Base-by-base conservation (phyloP, 208 protist genomes). In the Leptomonas seymouri region DNA sequence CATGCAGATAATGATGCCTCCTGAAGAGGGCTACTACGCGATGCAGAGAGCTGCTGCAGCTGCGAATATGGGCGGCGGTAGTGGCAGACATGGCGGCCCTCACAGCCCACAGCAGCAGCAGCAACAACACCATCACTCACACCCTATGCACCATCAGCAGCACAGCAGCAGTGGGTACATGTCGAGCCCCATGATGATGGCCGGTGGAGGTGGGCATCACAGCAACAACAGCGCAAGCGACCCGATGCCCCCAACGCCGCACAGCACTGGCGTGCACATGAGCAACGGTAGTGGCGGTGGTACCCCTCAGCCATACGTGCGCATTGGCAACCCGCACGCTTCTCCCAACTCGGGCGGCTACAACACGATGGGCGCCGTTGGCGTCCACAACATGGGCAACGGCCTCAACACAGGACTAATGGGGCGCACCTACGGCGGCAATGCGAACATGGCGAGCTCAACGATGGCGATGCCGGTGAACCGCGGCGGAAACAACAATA, bases 11-110 rank as follows among this genome's bases (percentile, higher is more conserved):
- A 39, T 53, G 49, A 55, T 56, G 27, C 31, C 20, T 0, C 16
- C 61, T 3, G 54, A 68, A 42, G 70, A 75, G 46, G 57, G 45
- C 23, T 68, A 68, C 54, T 75, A 75, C 30, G 54, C 53, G 23
- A 51, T 63, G 42, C 70, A 64, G 51, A 28, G 34, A 3, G 34
- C 34, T 9, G 34, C 0, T 46, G 20, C 20, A 21, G 45, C 23
- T 12, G 45, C 42, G 9, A 39, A 39, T 39, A 39, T 31, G 56
- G 54, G 28, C 42, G 31, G 57, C 51, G 57, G 66, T 18, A 23
- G 50, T 2, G 46, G 67, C 21, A 21, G 56, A 18, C 3, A 34
- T 55, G 46, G 45, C 28, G 57, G 67, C 0, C 48, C 56, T 72
- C 57, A 63, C 57, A 57, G 39, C 39, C 34, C 58, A 36, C 45